Percentiles rank a stretch among this genome's conserved stretches.
Evolutionary conservation across 2,329 filamentous ascomycete genomes (phyloP).

Genomic region (Fusarium hostae): DNA sequence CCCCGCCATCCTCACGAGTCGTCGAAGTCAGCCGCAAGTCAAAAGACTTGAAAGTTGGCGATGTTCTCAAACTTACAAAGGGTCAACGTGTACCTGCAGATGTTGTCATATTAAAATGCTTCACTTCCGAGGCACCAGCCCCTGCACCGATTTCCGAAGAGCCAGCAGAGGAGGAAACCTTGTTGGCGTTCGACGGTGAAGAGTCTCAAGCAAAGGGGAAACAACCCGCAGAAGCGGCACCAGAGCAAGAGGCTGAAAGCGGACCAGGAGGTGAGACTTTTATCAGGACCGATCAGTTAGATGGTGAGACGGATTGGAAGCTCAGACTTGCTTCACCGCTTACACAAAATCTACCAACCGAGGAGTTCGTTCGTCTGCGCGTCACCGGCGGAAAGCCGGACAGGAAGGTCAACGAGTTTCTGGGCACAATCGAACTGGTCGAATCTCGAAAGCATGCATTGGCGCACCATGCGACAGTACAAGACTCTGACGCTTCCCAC

Average conservation of each 20-base stretch:
- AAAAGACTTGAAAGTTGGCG: conserved; percentile 89
- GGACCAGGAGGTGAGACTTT: conserved; percentile 85
- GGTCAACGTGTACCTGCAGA: conserved; percentile 95
- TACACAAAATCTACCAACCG: conserved; percentile 79
- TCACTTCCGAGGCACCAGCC: conserved; percentile 63
- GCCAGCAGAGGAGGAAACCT: conserved; percentile 53
- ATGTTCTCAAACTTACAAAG: conserved; percentile 92
- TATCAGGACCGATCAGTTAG: conserved; percentile 95
- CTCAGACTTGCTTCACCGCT: conserved; percentile 86
- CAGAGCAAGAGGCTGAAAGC: conserved; percentile 46
- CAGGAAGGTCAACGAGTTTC: conserved; percentile 92
- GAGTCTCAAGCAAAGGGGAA: conserved; percentile 50
- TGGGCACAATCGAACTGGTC: conserved; percentile 84
- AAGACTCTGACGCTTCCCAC: conserved; percentile 54
- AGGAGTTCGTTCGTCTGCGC: conserved; percentile 75
- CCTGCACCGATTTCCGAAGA: conserved; percentile 47
- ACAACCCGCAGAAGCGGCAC: conserved; percentile 45
- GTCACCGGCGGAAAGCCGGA: conserved; percentile 91
- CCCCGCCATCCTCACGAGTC: conserved; percentile 61
- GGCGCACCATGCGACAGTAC: conserved; percentile 52
- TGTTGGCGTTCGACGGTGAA: conserved; percentile 56
- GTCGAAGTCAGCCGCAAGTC: conserved; percentile 83
- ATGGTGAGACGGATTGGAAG: conserved; percentile 99
- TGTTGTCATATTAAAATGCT: conserved; percentile 90
- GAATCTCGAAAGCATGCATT: conserved; percentile 63